Conservation (phyloP, 129 eudicot genomes). For the Flaveria robusta region DNA sequence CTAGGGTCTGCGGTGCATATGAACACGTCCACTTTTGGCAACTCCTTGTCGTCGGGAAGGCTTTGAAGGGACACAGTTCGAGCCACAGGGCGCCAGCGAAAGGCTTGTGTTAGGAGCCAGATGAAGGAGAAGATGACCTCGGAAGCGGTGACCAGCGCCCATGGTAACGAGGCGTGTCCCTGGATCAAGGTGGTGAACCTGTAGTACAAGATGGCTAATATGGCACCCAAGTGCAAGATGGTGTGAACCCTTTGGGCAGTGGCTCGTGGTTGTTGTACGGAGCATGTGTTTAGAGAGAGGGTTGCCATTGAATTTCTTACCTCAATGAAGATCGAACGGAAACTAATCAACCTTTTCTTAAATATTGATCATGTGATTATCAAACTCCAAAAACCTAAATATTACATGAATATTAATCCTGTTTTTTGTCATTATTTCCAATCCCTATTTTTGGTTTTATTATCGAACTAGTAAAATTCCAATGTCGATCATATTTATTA, state of each 20-base stretch:
- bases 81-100: conserved; percentile 60
- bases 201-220: conserved; percentile 51
- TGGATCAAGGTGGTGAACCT: conserved; percentile 40
- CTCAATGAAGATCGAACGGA: too few species aligned
- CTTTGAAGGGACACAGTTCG: conserved; percentile 50
- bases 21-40: conserved; percentile 69
- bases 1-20: conserved; percentile 76
- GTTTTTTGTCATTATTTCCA: too few species aligned
- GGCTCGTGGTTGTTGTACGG: conserved; percentile 60
- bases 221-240: conserved; percentile 44
- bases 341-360: too few species aligned
- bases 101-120: conserved; percentile 57
- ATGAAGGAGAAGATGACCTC: conserved; percentile 59
- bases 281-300: conserved; percentile 46
- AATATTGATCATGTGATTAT: too few species aligned
- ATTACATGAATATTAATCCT: too few species aligned
- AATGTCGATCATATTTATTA: too few species aligned
- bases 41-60: conserved; percentile 45
- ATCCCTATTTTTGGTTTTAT: too few species aligned
- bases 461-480: too few species aligned
- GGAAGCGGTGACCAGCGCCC: conserved; percentile 44
- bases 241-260: conserved; percentile 53
- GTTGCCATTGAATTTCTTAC: background rate
- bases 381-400: too few species aligned
- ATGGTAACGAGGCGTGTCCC: conserved; percentile 34